These are phyloP conservation scores for Corynespora cassiicola DNA, from an alignment of 2,329 filamentous ascomycete genomes.

Conservation along the genomic window DNA sequence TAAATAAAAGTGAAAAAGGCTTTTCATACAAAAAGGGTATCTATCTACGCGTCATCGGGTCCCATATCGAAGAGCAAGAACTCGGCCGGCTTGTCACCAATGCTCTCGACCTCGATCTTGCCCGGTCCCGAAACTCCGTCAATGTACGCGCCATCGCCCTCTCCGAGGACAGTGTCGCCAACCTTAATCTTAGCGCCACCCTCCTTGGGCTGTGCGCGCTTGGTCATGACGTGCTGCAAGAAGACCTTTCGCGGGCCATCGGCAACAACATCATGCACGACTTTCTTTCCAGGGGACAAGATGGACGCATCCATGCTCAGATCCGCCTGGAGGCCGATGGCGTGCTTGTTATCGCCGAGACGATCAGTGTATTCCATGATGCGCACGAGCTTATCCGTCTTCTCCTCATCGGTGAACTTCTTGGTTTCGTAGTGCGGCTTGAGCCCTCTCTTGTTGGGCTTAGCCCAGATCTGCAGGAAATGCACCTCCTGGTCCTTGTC, in stretches of 20 bases:
- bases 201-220: constrained; percentile 61
- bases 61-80: constrained; percentile 60
- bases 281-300: constrained; percentile 68
- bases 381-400: constrained; percentile 72
- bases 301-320: constrained; percentile 82
- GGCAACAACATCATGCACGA: constrained; percentile 75
- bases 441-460: constrained; percentile 77
- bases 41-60: constrained; percentile 23
- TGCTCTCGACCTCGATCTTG: constrained; percentile 54
- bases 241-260: constrained; percentile 74
- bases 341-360: constrained; percentile 68
- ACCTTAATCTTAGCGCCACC: constrained; percentile 74
- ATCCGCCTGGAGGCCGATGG: constrained; percentile 87
- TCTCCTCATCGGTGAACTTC: constrained; percentile 74
- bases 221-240: constrained; percentile 77
- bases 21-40: too few species aligned
- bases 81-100: constrained; percentile 54
- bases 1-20: too few species aligned
- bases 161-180: constrained; percentile 71
- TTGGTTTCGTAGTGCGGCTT: constrained; percentile 78
- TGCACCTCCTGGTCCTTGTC: constrained; percentile 74
- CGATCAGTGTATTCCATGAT: constrained; percentile 77
- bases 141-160: constrained; percentile 84
- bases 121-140: constrained; percentile 55
- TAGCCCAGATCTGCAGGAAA: constrained; percentile 88